Evolutionary conservation across 1,139 yeast genomes (phyloP).

Genomic region (Yamadazyma atmosphaerica): DNA sequence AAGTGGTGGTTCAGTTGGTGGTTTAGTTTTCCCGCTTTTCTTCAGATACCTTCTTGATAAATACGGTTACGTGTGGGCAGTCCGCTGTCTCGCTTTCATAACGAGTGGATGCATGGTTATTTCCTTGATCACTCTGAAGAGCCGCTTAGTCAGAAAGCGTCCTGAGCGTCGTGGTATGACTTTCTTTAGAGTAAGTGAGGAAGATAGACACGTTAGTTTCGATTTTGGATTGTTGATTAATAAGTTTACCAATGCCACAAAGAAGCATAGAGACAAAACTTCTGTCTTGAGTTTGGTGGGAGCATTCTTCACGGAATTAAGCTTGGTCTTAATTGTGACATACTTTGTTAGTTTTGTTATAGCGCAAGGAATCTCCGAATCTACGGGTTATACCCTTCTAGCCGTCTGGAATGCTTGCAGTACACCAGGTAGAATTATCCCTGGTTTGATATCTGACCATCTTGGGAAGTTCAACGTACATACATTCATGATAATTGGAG

Average conservation of each 20-base stretch:
- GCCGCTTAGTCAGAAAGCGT: slow-evolving; percentile 28
- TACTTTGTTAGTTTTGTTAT: slow-evolving; percentile 57
- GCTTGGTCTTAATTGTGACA: slow-evolving; percentile 51
- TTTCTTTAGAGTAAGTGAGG: no score
- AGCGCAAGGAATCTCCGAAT: slow-evolving; percentile 51
- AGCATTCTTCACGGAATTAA: slow-evolving; percentile 51
- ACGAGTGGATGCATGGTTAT: slow-evolving; percentile 31
- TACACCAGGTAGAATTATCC: slow-evolving; percentile 54
- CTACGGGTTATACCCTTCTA: slow-evolving; percentile 50
- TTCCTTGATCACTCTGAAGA: slow-evolving; percentile 44
- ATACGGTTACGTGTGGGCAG: slow-evolving; percentile 38
- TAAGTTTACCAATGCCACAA: not conserved
- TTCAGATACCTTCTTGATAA: slow-evolving; percentile 29
- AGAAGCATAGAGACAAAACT: slow-evolving; percentile 15
- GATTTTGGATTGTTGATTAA: not conserved
- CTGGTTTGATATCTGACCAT: slow-evolving; percentile 54
- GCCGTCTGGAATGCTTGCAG: slow-evolving; percentile 61
- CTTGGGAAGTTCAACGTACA: slow-evolving; percentile 61
- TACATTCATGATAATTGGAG: slow-evolving; percentile 35
- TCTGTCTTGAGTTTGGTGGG: slow-evolving; percentile 27
- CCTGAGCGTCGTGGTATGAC: no score
- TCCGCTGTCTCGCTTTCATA: slow-evolving; percentile 34
- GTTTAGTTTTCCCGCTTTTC: slow-evolving; percentile 35
- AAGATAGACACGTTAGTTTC: no score
- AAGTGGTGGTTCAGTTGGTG: slow-evolving; percentile 42